Percentiles rank a stretch among this genome's conserved stretches.
Conservation (phyloP, 2,329 filamentous ascomycete species). For the Beauveria asiatica region DNA sequence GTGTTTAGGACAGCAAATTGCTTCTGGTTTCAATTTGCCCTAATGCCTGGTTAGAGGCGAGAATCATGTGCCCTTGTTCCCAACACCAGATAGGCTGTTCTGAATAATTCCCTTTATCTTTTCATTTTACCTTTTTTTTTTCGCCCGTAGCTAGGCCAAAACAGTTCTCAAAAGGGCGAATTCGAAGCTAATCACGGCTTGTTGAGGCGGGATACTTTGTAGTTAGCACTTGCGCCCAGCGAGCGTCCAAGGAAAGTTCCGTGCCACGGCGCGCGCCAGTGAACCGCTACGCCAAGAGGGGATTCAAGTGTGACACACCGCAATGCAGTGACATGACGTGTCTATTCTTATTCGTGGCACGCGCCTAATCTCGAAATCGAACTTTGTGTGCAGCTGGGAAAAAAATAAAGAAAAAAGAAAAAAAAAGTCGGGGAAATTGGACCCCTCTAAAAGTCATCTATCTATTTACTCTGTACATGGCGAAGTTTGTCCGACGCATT, state of each 20-base stretch:
- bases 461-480: no score
- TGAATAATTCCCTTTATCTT: no score
- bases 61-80: neutral
- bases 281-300: conserved; percentile 4
- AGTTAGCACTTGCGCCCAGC: neutral
- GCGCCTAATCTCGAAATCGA: neutral
- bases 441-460: neutral
- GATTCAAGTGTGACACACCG: neutral
- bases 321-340: neutral
- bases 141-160: no score
- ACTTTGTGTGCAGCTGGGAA: neutral
- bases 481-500: neutral
- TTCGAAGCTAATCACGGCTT: neutral
- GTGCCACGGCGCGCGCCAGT: neutral
- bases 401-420: neutral
- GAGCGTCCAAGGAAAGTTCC: neutral
- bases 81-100: neutral
- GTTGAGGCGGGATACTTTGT: neutral
- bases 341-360: neutral
- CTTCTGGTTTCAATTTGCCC: no score
- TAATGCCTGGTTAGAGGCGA: no score
- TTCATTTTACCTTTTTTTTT: no score
- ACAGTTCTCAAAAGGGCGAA: no score
- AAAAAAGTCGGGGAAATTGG: neutral
- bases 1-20: neutral